A percentile compares a stretch with the other conserved stretches of the same genome.
Conservation (phyloP, 352 stramenopile species). For the Globisporangium emineosum region DNA sequence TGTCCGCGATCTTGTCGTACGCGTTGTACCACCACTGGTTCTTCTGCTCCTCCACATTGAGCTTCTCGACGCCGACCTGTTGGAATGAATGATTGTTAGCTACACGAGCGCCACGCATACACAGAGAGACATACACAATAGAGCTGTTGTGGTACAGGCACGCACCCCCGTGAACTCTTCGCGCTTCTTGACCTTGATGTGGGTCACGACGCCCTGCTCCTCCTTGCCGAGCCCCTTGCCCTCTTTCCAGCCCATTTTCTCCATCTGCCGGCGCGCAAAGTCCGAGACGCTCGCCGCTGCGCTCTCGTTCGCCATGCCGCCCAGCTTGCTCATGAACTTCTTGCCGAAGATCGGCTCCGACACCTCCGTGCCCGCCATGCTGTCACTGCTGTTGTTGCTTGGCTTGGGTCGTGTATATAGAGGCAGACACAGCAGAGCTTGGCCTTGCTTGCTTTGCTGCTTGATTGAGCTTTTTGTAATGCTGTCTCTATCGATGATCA, state of each 20-base stretch:
- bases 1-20: conserved; percentile 83
- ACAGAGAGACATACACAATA: background rate
- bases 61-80: conserved; percentile 75
- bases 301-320: conserved; percentile 79
- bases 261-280: conserved; percentile 88
- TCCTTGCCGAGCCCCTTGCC: conserved; percentile 96
- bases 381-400: background rate
- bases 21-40: conserved; percentile 90
- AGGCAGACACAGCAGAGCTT: background rate
- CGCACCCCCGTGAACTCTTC: conserved; percentile 86
- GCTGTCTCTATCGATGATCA: background rate
- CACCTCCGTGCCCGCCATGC: conserved; percentile 7
- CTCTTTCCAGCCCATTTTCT: conserved; percentile 95
- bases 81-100: background rate
- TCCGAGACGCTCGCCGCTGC: conserved; percentile 60
- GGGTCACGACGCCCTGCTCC: conserved; percentile 90
- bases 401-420: background rate
- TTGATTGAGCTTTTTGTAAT: background rate
- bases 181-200: conserved; percentile 94
- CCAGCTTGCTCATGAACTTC: conserved; percentile 76
- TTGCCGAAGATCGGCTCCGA: conserved; percentile 76
- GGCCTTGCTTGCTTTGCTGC: background rate
- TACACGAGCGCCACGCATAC: background rate
- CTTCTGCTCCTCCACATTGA: conserved; percentile 57
- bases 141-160: background rate